Evolutionary conservation across 1,139 yeast genomes (phyloP).

Genomic region (Arxiozyma slooffiae): DNA sequence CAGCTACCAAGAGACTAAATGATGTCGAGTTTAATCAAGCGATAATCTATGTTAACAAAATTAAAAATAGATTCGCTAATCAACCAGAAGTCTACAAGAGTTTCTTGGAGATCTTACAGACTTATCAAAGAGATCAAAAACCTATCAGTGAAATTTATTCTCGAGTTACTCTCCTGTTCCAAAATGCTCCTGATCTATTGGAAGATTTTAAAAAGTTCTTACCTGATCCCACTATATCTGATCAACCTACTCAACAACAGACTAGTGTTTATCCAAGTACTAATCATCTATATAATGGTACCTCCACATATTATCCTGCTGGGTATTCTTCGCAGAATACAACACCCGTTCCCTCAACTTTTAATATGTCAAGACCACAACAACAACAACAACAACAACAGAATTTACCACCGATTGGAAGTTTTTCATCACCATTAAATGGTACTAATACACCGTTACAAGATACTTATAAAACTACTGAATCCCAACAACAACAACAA

Average conservation of each 20-base stretch:
- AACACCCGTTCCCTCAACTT: background rate
- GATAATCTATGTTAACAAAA: conserved; percentile 88
- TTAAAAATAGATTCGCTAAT: conserved; percentile 83
- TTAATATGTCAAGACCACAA: background rate
- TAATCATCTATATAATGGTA: conserved; percentile 6
- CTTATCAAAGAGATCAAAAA: conserved; percentile 91
- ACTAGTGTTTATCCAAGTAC: conserved; percentile 2
- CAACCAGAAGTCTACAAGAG: conserved; percentile 95
- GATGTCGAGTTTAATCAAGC: conserved; percentile 97
- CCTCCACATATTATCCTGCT: conserved; percentile 12
- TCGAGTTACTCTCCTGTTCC: conserved; percentile 80
- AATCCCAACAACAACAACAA: background rate
- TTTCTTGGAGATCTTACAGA: conserved; percentile 87
- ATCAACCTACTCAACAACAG: conserved; percentile 9
- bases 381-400: conserved; percentile 15
- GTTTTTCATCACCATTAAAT: conserved; percentile 69
- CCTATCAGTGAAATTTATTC: conserved; percentile 92
- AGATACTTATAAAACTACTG: conserved; percentile 3
- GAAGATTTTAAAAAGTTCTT: conserved; percentile 92
- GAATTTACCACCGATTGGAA: conserved; percentile 92
- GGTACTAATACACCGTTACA: conserved; percentile 16
- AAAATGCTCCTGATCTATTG: conserved; percentile 86
- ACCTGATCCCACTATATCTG: conserved; percentile 65
- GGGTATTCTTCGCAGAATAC: conserved; percentile 1
- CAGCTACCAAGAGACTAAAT: conserved; percentile 42